Evolutionary conservation across 129 eudicot genomes (phyloP).

Genomic region (Daucus carota): DNA sequence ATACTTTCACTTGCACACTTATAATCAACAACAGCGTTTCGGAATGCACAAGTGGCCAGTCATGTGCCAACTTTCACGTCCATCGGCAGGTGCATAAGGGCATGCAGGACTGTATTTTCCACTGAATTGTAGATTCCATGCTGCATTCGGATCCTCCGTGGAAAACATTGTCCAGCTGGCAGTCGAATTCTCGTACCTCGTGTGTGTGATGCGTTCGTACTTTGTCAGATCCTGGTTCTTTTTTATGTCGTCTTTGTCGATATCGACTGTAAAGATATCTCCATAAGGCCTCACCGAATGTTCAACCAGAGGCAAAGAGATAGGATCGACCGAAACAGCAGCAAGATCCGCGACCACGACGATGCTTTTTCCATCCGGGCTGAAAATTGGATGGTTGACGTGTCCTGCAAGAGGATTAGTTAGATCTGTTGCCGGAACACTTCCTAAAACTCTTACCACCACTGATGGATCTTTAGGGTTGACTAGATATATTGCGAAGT

Average conservation of each 20-base stretch:
- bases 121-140: not conserved
- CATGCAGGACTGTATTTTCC: not conserved
- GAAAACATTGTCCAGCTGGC: not conserved
- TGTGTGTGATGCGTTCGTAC: not conserved
- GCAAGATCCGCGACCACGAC: conserved; percentile 5
- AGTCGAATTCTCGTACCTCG: not conserved
- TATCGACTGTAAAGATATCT: not conserved
- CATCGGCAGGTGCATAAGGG: not conserved
- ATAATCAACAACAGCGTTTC: conserved; percentile 1
- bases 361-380: not conserved
- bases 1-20: no score
- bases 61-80: conserved; percentile 7
- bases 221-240: not conserved
- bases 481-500: conserved; percentile 1
- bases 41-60: conserved; percentile 7
- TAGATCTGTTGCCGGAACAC: not conserved
- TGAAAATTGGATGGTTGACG: not conserved
- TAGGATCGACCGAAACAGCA: conserved; percentile 2
- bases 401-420: not conserved
- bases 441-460: not conserved
- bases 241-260: not conserved
- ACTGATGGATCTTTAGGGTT: not conserved
- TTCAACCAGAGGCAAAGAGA: conserved; percentile 4
- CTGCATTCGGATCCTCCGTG: conserved; percentile 2
- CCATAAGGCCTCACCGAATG: conserved; percentile 3